These are phyloP conservation scores for Chlamydomonas reinhardtii DNA, from an alignment of 163 green algal species.

Conservation along the genomic window DNA sequence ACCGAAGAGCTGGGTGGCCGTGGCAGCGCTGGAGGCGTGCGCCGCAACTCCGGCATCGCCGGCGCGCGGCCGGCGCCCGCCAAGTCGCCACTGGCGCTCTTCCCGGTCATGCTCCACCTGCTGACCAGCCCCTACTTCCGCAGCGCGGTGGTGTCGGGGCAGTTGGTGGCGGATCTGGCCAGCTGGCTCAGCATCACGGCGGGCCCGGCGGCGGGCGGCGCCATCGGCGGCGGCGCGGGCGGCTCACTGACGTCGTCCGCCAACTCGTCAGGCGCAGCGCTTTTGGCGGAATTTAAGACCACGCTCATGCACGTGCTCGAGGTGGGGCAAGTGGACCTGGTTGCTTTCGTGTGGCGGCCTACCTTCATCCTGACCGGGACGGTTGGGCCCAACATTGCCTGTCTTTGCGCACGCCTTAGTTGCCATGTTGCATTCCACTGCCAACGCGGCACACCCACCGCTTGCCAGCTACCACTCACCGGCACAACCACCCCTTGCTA, in stretches of 20 bases:
- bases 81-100: constrained; percentile 60
- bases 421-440: too few relatives aligned
- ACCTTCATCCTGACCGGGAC: too few relatives aligned
- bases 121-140: constrained; percentile 71
- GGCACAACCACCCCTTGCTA: too few relatives aligned
- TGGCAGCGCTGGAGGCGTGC: constrained; percentile 7
- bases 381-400: too few relatives aligned
- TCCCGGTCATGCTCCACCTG: constrained; percentile 70
- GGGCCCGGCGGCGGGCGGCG: constrained; percentile 15
- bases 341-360: constrained; percentile 27
- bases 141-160: constrained; percentile 41
- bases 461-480: too few relatives aligned
- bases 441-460: too few relatives aligned
- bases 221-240: not conserved
- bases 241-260: not conserved
- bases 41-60: constrained; percentile 11
- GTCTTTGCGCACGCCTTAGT: too few relatives aligned
- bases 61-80: constrained; percentile 27
- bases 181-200: constrained; percentile 52
- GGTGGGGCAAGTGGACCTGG: constrained; percentile 14
- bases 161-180: constrained; percentile 64
- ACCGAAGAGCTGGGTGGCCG: constrained; percentile 50
- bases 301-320: constrained; percentile 79
- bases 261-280: not conserved
- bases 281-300: constrained; percentile 66